A percentile compares a stretch with the other conserved stretches of the same genome.
Conservation (phyloP, 1,284 basidiomycete species). For the Polyporus tsugae region DNA sequence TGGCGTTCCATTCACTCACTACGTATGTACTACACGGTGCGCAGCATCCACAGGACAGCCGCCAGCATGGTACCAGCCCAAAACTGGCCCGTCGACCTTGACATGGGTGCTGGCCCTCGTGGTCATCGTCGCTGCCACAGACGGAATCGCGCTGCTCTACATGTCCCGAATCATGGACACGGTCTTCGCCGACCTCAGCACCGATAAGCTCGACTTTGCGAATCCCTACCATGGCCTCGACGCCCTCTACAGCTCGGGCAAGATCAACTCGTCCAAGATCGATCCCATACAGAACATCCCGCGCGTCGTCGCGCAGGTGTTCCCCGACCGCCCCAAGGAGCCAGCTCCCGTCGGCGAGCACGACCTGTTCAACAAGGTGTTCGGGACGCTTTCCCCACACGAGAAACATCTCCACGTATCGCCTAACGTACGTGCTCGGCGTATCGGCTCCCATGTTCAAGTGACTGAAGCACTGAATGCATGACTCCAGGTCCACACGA, state of each 20-base stretch:
- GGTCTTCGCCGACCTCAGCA: slow-evolving; percentile 23
- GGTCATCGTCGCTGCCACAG: slow-evolving; percentile 23
- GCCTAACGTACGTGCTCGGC: slow-evolving; percentile 22
- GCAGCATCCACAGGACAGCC: not conserved
- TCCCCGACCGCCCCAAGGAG: slow-evolving; percentile 30
- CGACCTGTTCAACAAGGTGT: slow-evolving; percentile 29
- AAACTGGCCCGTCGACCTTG: not conserved
- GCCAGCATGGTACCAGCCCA: slow-evolving; percentile 8
- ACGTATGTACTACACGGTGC: not conserved
- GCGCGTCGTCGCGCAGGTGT: slow-evolving; percentile 36
- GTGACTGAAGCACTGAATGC: not conserved
- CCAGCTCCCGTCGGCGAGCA: slow-evolving; percentile 37
- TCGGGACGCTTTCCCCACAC: slow-evolving; percentile 35
- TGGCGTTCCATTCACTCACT: not conserved
- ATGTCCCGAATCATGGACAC: slow-evolving; percentile 34
- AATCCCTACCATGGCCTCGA: slow-evolving; percentile 39
- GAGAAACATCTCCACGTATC: slow-evolving; percentile 36
- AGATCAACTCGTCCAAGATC: slow-evolving; percentile 31
- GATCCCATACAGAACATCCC: slow-evolving; percentile 35
- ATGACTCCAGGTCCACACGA: slow-evolving; percentile 29
- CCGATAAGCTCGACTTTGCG: slow-evolving; percentile 32
- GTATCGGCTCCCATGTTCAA: not conserved
- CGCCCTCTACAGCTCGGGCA: slow-evolving; percentile 35
- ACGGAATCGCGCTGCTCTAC: slow-evolving; percentile 25
- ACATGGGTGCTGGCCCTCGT: slow-evolving; percentile 26